Base-by-base conservation (phyloP, 495 filamentous ascomycete genomes). In the Lentithecium fluviatile region DNA sequence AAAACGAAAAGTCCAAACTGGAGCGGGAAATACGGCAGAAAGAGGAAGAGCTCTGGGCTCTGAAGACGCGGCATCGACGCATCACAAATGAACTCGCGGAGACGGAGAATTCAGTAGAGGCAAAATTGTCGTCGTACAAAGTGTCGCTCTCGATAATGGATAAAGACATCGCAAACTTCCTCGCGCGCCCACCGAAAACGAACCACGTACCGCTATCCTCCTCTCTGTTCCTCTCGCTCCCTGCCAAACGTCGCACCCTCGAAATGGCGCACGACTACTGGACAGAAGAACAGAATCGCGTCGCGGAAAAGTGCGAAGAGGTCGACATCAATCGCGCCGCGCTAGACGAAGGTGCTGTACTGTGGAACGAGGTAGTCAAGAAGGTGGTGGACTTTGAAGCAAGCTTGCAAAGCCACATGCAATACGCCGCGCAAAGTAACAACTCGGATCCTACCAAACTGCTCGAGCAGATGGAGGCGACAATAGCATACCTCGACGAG, bases 211-310 rank as follows among this genome's bases (percentile, higher is more conserved):
- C 51, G 5, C 45, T 56, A 17, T 29, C 55, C 17, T 21, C 40
- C 13, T 57, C 68, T 75, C 17, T 76, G 26, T 76, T 74, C 19
- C 37, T 76, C 2, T 66, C 62, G 47, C 70, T 95, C 38, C 82
- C 86, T 6, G 77, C 82, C 0, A 82, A 86, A 68, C 79, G 89
- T 21, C 76, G 91, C 49, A 95, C 90, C 1, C 73, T 90, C 19
- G 83, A 84, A 24, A 88, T 95, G 83, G 89, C 88, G 0, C 81
- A 78, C 59, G 86, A 91, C 45, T 85, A 88, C 70, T 96, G 88
- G 87, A 77, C 79, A 29, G 77, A 76, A 6, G 89, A 94, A 71
- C 76, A 85, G 23, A 75, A 76, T 12, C 73, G 77, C 0, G 72
- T 92, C 10, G 75, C 80, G 46, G 73, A 76, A 65, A 82, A 84